phyloP scores from a whole-genome alignment of 2,329 filamentous ascomycete genomes.

The Alternaria viburni region DNA sequence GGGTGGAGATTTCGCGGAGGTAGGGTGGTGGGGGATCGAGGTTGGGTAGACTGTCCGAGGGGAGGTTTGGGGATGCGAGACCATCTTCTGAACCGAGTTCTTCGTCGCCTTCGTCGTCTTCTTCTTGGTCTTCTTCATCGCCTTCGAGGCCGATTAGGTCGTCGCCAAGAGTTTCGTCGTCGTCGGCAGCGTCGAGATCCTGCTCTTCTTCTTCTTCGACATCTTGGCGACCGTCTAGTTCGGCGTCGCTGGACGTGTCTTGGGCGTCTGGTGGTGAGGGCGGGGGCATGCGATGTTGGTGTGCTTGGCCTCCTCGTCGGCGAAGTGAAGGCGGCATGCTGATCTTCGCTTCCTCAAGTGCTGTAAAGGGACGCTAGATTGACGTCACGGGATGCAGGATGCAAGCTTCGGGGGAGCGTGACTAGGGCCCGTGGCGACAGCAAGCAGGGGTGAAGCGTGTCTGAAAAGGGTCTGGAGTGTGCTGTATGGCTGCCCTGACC shows the following conservation, averaged over 20 bases:
- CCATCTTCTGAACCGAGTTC: conserved; percentile 50
- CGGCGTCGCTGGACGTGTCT: conserved; percentile 39
- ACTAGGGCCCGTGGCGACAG: not conserved
- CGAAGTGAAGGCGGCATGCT: conserved; percentile 40
- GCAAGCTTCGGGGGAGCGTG: not conserved
- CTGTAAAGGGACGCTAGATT: not conserved
- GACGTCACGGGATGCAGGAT: conserved; percentile 8
- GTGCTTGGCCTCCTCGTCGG: conserved; percentile 15
- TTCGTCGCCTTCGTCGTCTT: conserved; percentile 51
- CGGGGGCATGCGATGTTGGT: conserved; percentile 22
- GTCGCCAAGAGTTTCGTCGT: conserved; percentile 28
- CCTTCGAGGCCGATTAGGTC: conserved; percentile 31
- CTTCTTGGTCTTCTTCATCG: conserved; percentile 49
- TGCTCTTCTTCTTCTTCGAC: conserved; percentile 27
- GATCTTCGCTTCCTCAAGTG: conserved; percentile 3
- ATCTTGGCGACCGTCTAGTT: conserved; percentile 6
- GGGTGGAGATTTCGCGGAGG: conserved; percentile 83
- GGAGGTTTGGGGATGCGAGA: conserved; percentile 24
- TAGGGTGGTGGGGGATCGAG: conserved; percentile 49
- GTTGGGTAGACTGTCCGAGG: conserved; percentile 20
- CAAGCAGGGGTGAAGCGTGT: not conserved
- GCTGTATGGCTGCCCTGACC: not conserved
- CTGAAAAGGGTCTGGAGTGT: not conserved
- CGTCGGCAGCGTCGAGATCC: not conserved
- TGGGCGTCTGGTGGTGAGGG: conserved; percentile 22